Conservation (phyloP, 2,329 filamentous ascomycete species). For the Sphaerulina vaccinii region DNA sequence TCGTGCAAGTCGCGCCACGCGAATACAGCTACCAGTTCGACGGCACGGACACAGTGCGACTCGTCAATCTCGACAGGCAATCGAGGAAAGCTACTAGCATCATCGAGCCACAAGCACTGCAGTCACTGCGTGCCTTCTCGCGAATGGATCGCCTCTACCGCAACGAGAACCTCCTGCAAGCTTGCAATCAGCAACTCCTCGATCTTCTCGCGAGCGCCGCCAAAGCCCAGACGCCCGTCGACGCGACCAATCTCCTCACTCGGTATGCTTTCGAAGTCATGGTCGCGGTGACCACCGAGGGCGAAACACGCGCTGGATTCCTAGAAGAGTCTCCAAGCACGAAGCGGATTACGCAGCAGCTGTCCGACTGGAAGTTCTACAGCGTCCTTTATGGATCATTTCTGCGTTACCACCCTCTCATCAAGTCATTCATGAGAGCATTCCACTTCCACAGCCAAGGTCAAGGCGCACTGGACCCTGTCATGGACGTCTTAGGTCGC, state of each 20-base stretch:
- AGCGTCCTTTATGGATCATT: constrained; percentile 27
- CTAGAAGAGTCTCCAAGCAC: constrained; percentile 11
- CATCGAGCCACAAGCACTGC: neutral
- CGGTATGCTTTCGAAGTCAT: constrained; percentile 29
- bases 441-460: constrained; percentile 6
- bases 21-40: constrained; percentile 9
- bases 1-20: constrained; percentile 23
- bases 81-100: neutral
- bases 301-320: constrained; percentile 25
- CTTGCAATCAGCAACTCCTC: constrained; percentile 21
- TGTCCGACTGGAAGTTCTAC: constrained; percentile 25
- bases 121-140: neutral
- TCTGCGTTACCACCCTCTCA: constrained; percentile 25
- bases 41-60: neutral
- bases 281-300: constrained; percentile 23
- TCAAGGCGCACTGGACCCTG: constrained; percentile 1
- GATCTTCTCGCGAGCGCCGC: constrained; percentile 7
- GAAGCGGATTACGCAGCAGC: constrained; percentile 8
- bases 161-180: constrained; percentile 23
- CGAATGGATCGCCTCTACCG: constrained; percentile 22
- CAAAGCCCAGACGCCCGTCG: constrained; percentile 9
- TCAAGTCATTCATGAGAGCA: constrained; percentile 13
- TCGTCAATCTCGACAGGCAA: neutral
- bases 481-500: neutral
- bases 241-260: constrained; percentile 18